Base-by-base conservation (phyloP, 306 rosid genomes). In the Comarum palustre region DNA sequence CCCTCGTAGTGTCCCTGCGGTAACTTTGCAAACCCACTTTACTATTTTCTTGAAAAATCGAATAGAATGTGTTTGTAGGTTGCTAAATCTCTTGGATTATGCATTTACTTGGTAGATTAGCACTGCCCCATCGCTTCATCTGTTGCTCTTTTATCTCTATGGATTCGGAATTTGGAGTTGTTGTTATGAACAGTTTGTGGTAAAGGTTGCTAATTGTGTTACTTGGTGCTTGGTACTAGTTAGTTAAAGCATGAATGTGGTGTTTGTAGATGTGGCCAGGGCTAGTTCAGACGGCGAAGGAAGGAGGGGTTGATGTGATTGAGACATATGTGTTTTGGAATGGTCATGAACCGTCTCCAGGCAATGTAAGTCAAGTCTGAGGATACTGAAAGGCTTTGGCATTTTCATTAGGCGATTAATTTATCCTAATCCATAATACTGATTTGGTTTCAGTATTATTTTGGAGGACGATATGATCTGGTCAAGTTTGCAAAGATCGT, bases 271-370 rank as follows among this genome's bases (percentile, higher is more conserved):
- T 93, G 97, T 93, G 98, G 97, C 96, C 98, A 29, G 82, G 88
- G 59, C 90, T 90, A 16, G 87, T 93, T 82, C 92, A 84, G 75
- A 84, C 86, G n/a, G 96, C 98, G 0, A 93, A 93, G 73, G 86
- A 93, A 79, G 98, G 96, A 72, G 98, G 98, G 0, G 84, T 71
- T 0, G 91, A 93, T 87, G 90, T 83, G 41, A 93, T 93, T 6
- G 98, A 93, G 79, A 90, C 98, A 41, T 93, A 93, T 74, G 98
- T 93, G 43, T 93, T 93, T 77, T 93, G 98, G 98, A 93, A 93
- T 66, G 97, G 98, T 29, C 98, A 93, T 71, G 98, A 93, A 38
- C 96, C 86, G 71, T 86, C 98, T 80, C 98, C 91, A 0, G 92
- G 85, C 81, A 82, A 93, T 84, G 98, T 93, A 73, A 88, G 90